Percentiles rank a stretch among this genome's conserved stretches.
Conservation (phyloP, 352 stramenopile species). For the Phytophthora pluvialis region DNA sequence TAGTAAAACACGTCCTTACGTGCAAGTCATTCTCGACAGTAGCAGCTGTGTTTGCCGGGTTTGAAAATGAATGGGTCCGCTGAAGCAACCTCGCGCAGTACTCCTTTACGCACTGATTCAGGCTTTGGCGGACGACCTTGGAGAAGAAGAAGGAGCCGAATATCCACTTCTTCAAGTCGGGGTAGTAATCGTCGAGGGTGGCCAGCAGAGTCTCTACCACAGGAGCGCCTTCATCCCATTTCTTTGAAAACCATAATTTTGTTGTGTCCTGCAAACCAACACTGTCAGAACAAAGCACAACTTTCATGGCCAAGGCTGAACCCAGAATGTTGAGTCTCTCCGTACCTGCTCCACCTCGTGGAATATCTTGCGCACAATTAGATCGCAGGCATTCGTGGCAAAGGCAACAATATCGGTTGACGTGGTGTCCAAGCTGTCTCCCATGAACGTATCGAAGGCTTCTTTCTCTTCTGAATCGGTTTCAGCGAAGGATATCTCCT, state of each 20-base stretch:
- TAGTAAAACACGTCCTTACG: conserved; percentile 29
- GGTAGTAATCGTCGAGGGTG: conserved; percentile 83
- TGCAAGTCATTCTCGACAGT: conserved; percentile 71
- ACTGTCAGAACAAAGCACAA: too few relatives aligned
- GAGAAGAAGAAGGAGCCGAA: conserved; percentile 87
- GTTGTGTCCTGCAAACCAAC: conserved; percentile 56
- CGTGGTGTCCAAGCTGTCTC: conserved; percentile 72
- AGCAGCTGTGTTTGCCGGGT: conserved; percentile 35
- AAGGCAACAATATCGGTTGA: conserved; percentile 86
- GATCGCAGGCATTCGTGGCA: conserved; percentile 63
- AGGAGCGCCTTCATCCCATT: conserved; percentile 79
- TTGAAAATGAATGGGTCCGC: conserved; percentile 66
- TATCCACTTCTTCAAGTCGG: conserved; percentile 78
- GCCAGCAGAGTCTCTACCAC: conserved; percentile 79
- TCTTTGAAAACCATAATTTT: conserved; percentile 81
- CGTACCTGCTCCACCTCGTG: conserved; percentile 75
- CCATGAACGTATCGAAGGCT: conserved; percentile 78
- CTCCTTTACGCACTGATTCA: conserved; percentile 72
- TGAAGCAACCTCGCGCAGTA: conserved; percentile 67
- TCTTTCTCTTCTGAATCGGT: conserved; percentile 76
- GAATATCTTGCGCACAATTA: conserved; percentile 83
- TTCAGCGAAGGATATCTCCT: conserved; percentile 85
- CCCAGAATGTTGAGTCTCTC: background rate
- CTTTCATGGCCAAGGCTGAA: too few relatives aligned
- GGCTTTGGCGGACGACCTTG: conserved; percentile 72